Evolutionary conservation across 139 green algal species (phyloP), one percentile per base, ranked within the genome.

Genomic region (Dunaliella sp.): DNA sequence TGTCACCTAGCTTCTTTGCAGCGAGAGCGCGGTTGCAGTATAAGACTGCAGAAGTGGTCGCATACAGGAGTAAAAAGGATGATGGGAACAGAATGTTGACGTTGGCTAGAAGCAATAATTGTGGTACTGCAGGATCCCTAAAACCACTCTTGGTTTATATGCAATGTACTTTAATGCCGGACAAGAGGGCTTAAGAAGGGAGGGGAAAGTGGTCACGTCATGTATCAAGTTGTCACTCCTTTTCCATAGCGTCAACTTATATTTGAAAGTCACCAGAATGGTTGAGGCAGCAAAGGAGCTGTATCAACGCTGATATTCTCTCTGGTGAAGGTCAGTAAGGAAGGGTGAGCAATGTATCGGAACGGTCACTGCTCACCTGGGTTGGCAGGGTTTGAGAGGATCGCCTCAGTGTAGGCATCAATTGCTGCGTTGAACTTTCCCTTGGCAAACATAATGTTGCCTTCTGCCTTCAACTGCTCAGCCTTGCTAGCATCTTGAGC

Each of bases 21-120:
- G 81, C 88, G 84, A 94, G 85, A 34, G 83, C 90, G 21, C 90
- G 79, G 34, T 94, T 94, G 38, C 91, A 85, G 81, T 91, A 94
- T 59, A 94, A 80, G 28, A 90, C 88, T 38, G 88, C 80, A 65
- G n/a, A n/a, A n/a, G n/a, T n/a, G n/a, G n/a, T n/a, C n/a, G n/a
- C n/a, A n/a, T n/a, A n/a, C n/a, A n/a, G n/a, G n/a, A n/a, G n/a
- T n/a, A n/a, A n/a, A n/a, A n/a, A n/a, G n/a, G n/a, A n/a, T n/a
- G n/a, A n/a, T n/a, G n/a, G n/a, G n/a, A n/a, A n/a, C n/a, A n/a
- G n/a, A n/a, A n/a, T n/a, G n/a, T n/a, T n/a, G n/a, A n/a, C n/a
- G n/a, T n/a, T n/a, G n/a, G n/a, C n/a, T n/a, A n/a, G n/a, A n/a
- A n/a, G n/a, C n/a, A n/a, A n/a, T n/a, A n/a, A n/a, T n/a, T n/a